These are phyloP conservation scores for Pseudoscleropodium purum DNA, from an alignment of 225 moss, liverwort and hornwort genomes.

Conservation along the genomic window DNA sequence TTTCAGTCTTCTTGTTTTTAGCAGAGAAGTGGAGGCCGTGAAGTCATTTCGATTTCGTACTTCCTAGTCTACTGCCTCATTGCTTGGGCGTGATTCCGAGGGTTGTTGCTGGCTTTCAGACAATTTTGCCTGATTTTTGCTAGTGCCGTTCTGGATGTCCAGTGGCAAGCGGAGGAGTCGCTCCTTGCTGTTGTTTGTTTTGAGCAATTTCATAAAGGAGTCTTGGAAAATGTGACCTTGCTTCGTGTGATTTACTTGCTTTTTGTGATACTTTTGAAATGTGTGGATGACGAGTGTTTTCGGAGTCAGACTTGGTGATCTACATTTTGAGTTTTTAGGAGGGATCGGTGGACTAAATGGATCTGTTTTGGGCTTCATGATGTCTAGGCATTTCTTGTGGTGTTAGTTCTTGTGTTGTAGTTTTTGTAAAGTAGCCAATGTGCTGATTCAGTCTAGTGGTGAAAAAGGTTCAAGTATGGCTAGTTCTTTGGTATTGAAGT, in stretches of 20 bases:
- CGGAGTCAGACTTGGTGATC: too few relatives aligned
- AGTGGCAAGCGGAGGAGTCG: background rate
- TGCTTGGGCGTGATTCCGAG: slow-evolving; percentile 8
- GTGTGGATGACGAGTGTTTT: too few relatives aligned
- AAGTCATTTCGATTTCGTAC: background rate
- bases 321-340: background rate
- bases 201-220: slow-evolving; percentile 31
- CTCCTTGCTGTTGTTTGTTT: slow-evolving; percentile 42
- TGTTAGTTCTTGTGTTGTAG: background rate
- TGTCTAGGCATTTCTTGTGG: background rate
- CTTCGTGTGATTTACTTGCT: background rate
- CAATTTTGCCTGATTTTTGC: slow-evolving; percentile 13
- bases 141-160: background rate
- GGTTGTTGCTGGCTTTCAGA: background rate
- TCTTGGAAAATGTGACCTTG: background rate
- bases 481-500: too few relatives aligned
- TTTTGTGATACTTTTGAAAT: background rate
- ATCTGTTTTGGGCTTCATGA: background rate
- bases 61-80: background rate
- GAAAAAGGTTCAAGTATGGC: too few relatives aligned
- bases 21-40: slow-evolving; percentile 12
- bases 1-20: slow-evolving; percentile 7
- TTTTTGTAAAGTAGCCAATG: background rate
- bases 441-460: too few relatives aligned
- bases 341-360: too few relatives aligned